phyloP scores from a whole-genome alignment of 106 monocot genomes.

The Apostasia shenzhenica region DNA sequence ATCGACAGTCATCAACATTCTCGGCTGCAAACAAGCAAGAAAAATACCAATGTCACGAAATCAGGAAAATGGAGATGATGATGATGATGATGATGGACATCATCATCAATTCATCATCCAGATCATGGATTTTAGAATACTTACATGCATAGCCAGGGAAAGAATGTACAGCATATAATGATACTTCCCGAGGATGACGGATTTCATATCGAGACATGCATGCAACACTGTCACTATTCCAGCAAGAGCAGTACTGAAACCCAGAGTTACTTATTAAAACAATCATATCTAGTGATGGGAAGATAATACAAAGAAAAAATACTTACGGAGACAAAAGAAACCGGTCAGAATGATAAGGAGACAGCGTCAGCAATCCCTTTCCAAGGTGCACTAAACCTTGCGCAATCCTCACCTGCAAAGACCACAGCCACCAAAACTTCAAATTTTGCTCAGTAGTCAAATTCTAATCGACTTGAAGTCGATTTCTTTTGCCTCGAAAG shows the following conservation, averaged over 20 bases:
- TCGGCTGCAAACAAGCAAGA: constrained; percentile 52
- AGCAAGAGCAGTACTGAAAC: constrained; percentile 74
- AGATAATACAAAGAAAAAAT: background rate
- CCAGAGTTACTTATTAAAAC: background rate
- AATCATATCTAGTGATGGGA: background rate
- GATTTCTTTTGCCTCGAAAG: too few species aligned
- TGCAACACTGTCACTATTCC: constrained; percentile 72
- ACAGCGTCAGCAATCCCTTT: constrained; percentile 92
- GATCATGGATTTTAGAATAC: constrained; percentile 2
- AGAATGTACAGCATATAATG: constrained; percentile 93
- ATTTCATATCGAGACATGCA: constrained; percentile 92
- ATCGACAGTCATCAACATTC: constrained; percentile 98
- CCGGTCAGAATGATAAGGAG: constrained; percentile 90
- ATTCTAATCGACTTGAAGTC: too few species aligned
- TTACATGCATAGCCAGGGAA: constrained; percentile 87
- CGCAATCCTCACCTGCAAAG: constrained; percentile 83
- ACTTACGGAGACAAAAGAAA: constrained; percentile 91
- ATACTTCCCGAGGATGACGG: constrained; percentile 79
- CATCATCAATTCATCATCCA: background rate
- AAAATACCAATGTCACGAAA: background rate
- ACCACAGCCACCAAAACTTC: background rate
- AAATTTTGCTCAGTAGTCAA: too few species aligned
- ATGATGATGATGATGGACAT: background rate
- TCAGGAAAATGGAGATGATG: background rate
- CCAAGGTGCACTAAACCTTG: constrained; percentile 96